These are phyloP conservation scores for Apostasia ramifera DNA, from an alignment of 106 monocot species.

Conservation along the genomic window DNA sequence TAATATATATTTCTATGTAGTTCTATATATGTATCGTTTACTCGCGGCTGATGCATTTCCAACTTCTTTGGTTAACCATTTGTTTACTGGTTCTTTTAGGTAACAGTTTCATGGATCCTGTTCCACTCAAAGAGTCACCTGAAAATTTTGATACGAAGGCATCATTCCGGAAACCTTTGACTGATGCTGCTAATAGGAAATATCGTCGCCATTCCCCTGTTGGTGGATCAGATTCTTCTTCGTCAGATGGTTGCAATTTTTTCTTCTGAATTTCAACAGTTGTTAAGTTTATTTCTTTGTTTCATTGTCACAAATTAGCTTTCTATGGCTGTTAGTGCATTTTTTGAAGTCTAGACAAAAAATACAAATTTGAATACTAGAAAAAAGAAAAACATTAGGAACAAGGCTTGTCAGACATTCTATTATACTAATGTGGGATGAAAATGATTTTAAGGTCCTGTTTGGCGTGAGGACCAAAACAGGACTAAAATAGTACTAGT, in stretches of 20 bases:
- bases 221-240: constrained; percentile 42
- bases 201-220: constrained; percentile 52
- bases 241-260: constrained; percentile 39
- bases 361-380: too few relatives aligned
- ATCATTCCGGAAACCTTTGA: constrained; percentile 51
- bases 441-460: too few relatives aligned
- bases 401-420: too few relatives aligned
- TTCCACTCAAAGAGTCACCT: constrained; percentile 10
- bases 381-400: too few relatives aligned
- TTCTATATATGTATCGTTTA: too few relatives aligned
- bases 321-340: too few relatives aligned
- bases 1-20: too few relatives aligned
- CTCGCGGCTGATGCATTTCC: too few relatives aligned
- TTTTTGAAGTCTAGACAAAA: too few relatives aligned
- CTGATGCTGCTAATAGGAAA: constrained; percentile 45
- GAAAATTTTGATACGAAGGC: constrained; percentile 36
- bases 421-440: too few relatives aligned
- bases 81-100: neutral
- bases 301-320: neutral
- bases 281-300: neutral
- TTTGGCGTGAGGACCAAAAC: too few relatives aligned
- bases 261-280: neutral
- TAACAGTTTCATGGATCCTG: constrained; percentile 31
- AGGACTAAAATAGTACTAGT: too few relatives aligned
- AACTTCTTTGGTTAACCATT: neutral